A percentile compares a stretch with the other conserved stretches of the same genome.
Evolutionary conservation across 495 filamentous ascomycete species (phyloP).

Genomic region (Trichoderma parareesei): DNA sequence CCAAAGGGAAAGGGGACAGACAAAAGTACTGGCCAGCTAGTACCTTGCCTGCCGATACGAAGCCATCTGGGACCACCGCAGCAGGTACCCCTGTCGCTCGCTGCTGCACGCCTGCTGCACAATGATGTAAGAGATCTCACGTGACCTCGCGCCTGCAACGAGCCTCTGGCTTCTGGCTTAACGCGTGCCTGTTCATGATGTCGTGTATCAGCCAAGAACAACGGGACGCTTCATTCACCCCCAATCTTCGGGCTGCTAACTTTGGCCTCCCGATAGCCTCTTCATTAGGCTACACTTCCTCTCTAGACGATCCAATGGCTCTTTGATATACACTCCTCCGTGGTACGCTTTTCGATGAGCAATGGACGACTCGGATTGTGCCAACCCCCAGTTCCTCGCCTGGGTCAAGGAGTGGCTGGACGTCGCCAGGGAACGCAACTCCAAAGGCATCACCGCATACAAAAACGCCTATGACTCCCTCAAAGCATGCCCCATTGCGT

Average conservation of each 20-base stretch:
- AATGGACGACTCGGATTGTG: slow-evolving; percentile 31
- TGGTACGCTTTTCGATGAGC: not conserved
- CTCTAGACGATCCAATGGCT: not conserved
- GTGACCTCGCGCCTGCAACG: not conserved
- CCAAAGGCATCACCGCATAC: slow-evolving; percentile 64
- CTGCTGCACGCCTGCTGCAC: not conserved
- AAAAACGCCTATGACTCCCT: slow-evolving; percentile 76
- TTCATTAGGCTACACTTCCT: not conserved
- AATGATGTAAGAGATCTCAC: not conserved
- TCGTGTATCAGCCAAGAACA: too few relatives aligned
- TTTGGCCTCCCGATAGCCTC: too few relatives aligned
- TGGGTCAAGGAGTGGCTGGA: slow-evolving; percentile 81
- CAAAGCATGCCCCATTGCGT: slow-evolving; percentile 66
- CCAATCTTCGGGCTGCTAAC: too few relatives aligned
- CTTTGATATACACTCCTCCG: too few relatives aligned
- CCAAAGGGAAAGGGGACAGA: too few relatives aligned
- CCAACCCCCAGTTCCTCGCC: slow-evolving; percentile 65
- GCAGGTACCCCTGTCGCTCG: not conserved
- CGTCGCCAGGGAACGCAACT: slow-evolving; percentile 59
- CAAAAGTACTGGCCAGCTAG: too few relatives aligned
- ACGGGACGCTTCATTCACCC: not conserved
- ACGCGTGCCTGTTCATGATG: not conserved
- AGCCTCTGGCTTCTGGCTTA: not conserved
- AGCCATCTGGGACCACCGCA: not conserved
- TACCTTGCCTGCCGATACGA: not conserved